These are phyloP conservation scores for Paramecium pentaurelia DNA, from an alignment of 73 alveolate species.

Conservation along the genomic window DNA sequence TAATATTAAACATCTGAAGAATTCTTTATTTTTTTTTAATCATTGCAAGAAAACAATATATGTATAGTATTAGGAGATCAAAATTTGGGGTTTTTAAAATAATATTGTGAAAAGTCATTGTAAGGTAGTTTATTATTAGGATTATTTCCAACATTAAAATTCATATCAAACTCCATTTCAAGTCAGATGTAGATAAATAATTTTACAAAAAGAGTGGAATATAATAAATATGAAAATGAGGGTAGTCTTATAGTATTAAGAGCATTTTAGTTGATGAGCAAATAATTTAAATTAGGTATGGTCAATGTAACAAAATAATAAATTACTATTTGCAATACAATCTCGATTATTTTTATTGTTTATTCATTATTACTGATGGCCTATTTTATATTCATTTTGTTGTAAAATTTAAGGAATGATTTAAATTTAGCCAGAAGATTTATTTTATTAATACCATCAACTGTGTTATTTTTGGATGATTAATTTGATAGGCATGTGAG, in stretches of 20 bases:
- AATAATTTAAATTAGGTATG: background rate
- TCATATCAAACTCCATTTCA: background rate
- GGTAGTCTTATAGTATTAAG: background rate
- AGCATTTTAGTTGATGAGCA: background rate
- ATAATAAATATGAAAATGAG: background rate
- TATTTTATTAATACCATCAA: background rate
- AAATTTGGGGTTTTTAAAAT: background rate
- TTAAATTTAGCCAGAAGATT: background rate
- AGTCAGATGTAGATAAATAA: background rate
- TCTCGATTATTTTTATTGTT: background rate
- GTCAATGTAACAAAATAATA: background rate
- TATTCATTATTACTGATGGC: background rate
- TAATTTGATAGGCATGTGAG: constrained; percentile 8
- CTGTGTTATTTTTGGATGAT: background rate
- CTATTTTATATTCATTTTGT: background rate
- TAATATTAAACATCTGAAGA: background rate
- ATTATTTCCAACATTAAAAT: background rate
- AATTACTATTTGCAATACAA: background rate
- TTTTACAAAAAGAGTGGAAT: constrained; percentile 8
- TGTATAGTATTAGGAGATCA: background rate
- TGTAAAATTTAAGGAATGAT: background rate
- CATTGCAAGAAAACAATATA: background rate
- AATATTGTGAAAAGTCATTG: background rate
- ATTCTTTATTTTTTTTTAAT: background rate
- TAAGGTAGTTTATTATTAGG: background rate